Conservation (phyloP, 192 early-diverging fungal genomes). For the Podila clonocystis region DNA sequence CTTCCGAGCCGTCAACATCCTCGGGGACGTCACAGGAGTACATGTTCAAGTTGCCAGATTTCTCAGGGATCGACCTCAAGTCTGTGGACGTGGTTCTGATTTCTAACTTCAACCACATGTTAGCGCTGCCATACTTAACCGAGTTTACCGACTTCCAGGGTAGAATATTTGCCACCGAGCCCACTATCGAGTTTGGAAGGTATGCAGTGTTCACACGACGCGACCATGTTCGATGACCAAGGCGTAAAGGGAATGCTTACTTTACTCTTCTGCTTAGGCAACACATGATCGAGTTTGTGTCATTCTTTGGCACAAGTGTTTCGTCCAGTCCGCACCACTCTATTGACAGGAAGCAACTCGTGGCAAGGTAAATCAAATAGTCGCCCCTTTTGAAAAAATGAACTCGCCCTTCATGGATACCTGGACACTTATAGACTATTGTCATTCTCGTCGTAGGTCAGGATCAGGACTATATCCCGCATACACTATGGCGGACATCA, state of each 20-base stretch:
- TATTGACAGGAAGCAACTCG: conserved; percentile 37
- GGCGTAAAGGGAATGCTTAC: background rate
- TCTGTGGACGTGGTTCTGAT: conserved; percentile 81
- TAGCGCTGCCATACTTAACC: conserved; percentile 83
- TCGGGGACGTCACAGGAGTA: conserved; percentile 22
- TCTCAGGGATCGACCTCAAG: conserved; percentile 69
- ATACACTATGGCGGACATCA: conserved; percentile 66
- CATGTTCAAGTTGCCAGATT: conserved; percentile 55
- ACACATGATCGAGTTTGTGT: conserved; percentile 70
- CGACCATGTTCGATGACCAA: background rate
- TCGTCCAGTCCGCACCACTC: conserved; percentile 31
- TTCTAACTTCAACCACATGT: conserved; percentile 77
- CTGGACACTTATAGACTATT: too few species aligned
- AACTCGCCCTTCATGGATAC: background rate
- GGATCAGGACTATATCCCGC: conserved; percentile 51
- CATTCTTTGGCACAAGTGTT: conserved; percentile 57
- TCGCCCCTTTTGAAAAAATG: background rate
- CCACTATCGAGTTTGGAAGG: conserved; percentile 81
- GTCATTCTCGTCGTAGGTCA: background rate
- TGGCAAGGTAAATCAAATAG: conserved; percentile 1
- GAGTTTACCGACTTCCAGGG: conserved; percentile 85
- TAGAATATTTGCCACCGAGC: conserved; percentile 82
- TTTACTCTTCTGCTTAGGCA: conserved; percentile 37
- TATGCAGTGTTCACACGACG: conserved; percentile 21
- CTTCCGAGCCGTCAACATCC: background rate